Evolutionary conservation across 208 protist genomes (phyloP).

Genomic region (Leishmania amazonensis): DNA sequence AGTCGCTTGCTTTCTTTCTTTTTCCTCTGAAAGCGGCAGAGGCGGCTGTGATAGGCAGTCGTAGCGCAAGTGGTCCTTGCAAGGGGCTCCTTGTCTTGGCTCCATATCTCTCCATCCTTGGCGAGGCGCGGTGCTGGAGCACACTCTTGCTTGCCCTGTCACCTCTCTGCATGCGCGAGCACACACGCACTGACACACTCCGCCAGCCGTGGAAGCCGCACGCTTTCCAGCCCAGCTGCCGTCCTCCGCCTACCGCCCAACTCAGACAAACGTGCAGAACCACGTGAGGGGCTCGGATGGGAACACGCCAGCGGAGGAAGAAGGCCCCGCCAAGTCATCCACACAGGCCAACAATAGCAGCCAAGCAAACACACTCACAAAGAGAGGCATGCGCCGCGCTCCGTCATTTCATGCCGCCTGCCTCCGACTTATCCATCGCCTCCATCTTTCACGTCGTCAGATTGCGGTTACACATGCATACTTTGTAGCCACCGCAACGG

Average conservation of each 20-base stretch:
- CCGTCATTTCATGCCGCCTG: constrained; percentile 5
- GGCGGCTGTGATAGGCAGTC: background rate
- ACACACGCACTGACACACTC: background rate
- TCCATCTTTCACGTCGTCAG: constrained; percentile 10
- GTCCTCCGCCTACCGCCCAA: background rate
- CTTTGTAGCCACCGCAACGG: background rate
- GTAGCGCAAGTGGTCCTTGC: background rate
- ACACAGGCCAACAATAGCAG: background rate
- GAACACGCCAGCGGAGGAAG: background rate
- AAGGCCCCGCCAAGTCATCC: background rate
- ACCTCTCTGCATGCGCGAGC: background rate
- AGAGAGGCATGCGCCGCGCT: constrained; percentile 12
- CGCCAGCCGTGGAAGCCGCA: background rate
- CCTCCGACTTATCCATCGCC: constrained; percentile 8
- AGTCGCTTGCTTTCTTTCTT: background rate
- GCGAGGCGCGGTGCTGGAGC: background rate
- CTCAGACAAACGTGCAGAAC: background rate
- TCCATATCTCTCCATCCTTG: background rate
- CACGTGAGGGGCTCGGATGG: background rate
- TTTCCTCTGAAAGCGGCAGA: background rate
- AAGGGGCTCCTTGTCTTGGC: background rate
- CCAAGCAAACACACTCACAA: background rate
- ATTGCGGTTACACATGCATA: background rate
- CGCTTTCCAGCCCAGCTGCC: background rate
- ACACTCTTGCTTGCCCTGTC: background rate